Percentiles rank a stretch among this genome's conserved stretches.
Conservation (phyloP, 2,329 filamentous ascomycete species). For the Aspergillus proliferans region DNA sequence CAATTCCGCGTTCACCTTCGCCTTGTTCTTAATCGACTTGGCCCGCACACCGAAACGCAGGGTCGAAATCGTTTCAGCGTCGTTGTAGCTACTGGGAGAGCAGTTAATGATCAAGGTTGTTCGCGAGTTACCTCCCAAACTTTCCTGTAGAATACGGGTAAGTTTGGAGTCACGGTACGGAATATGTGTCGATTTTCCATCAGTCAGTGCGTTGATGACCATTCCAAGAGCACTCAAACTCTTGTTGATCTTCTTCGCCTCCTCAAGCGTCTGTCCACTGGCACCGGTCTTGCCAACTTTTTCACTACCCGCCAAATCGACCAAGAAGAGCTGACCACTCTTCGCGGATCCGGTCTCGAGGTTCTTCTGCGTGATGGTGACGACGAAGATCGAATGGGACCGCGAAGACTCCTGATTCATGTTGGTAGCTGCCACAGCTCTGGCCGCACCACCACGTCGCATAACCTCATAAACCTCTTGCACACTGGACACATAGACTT, state of each 20-base stretch:
- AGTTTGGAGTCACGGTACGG: conserved; percentile 98
- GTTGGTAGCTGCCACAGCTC: conserved; percentile 93
- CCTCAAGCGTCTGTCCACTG: conserved; percentile 92
- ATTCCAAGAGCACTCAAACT: conserved; percentile 95
- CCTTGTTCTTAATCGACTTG: conserved; percentile 99
- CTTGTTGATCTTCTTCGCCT: conserved; percentile 99
- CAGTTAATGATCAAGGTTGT: conserved; percentile 99
- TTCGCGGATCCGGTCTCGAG: conserved; percentile 93
- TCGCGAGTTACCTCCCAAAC: conserved; percentile 90
- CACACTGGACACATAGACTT: conserved; percentile 93
- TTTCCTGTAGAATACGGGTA: conserved; percentile 94
- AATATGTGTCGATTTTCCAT: conserved; percentile 92
- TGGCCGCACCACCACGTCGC: conserved; percentile 79
- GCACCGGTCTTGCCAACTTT: conserved; percentile 98
- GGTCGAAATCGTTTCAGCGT: conserved; percentile 86
- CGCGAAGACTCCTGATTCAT: conserved; percentile 99
- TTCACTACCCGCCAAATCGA: conserved; percentile 96
- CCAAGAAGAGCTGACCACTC: conserved; percentile 92
- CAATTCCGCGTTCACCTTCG: conserved; percentile 97
- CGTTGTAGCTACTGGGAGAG: conserved; percentile 98
- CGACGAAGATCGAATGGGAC: conserved; percentile 96
- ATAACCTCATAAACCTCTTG: conserved; percentile 96
- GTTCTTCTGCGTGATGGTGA: conserved; percentile 96
- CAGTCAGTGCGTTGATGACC: conserved; percentile 96
- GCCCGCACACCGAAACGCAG: conserved; percentile 91